Evolutionary conservation across 2,329 filamentous ascomycete genomes (phyloP).

Genomic region (Colletotrichum sp.): DNA sequence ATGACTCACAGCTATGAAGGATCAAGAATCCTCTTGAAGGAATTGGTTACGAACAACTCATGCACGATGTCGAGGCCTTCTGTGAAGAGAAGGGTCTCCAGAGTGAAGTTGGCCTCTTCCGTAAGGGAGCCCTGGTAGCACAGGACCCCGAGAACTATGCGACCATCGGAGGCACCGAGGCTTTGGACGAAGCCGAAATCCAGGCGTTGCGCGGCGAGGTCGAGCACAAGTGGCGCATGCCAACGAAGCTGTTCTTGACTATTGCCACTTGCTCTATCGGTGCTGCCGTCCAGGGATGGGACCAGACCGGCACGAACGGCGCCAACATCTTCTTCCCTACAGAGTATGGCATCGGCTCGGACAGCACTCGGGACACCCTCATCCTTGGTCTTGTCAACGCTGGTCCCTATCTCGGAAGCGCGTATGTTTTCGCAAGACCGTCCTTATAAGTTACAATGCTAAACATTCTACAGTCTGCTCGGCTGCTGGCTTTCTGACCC

Average conservation of each 20-base stretch:
- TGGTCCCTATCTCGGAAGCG: constrained; percentile 53
- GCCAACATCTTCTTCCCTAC: constrained; percentile 66
- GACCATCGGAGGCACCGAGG: constrained; percentile 58
- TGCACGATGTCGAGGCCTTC: constrained; percentile 66
- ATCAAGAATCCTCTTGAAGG: constrained; percentile 53
- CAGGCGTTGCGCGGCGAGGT: constrained; percentile 64
- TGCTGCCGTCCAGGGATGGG: constrained; percentile 74
- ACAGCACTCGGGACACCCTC: constrained; percentile 37
- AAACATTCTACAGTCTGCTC: constrained; percentile 34
- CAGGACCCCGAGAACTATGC: constrained; percentile 71
- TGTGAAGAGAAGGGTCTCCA: constrained; percentile 62
- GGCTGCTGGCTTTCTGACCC: constrained; percentile 74
- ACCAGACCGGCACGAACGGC: constrained; percentile 68
- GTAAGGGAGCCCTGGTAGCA: constrained; percentile 75
- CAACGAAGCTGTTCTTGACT: constrained; percentile 67
- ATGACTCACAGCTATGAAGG: constrained; percentile 26
- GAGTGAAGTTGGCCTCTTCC: constrained; percentile 62
- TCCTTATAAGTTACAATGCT: neutral
- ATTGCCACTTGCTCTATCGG: constrained; percentile 72
- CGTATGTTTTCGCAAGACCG: constrained; percentile 26
- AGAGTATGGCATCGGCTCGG: constrained; percentile 41
- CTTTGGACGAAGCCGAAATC: constrained; percentile 65
- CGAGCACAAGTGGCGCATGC: constrained; percentile 71
- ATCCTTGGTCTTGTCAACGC: constrained; percentile 72
- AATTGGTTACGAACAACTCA: constrained; percentile 56